These are phyloP conservation scores for Chalaropsis thielavioides DNA, from an alignment of 2,329 filamentous ascomycete species.

Conservation along the genomic window DNA sequence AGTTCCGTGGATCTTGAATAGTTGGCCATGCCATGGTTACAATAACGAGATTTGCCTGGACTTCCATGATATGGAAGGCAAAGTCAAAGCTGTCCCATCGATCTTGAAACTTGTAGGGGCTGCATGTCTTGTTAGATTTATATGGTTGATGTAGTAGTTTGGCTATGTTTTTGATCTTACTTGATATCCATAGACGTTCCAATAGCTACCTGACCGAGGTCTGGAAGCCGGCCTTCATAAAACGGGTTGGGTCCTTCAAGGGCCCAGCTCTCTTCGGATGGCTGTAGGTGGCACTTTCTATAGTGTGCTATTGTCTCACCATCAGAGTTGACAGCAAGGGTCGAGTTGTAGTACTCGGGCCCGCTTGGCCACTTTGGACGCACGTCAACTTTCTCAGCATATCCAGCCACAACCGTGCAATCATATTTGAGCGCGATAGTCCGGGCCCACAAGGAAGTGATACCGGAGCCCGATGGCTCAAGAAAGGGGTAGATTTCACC, in stretches of 20 bases:
- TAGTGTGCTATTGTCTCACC: slow-evolving; percentile 40
- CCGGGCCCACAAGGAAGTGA: slow-evolving; percentile 50
- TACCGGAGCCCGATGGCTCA: slow-evolving; percentile 45
- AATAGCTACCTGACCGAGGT: slow-evolving; percentile 34
- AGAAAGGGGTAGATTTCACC: slow-evolving; percentile 48
- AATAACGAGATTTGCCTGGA: slow-evolving; percentile 46
- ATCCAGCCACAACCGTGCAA: slow-evolving; percentile 51
- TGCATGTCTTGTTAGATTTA: slow-evolving; percentile 18
- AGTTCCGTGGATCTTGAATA: slow-evolving; percentile 32
- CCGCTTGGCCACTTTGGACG: slow-evolving; percentile 1
- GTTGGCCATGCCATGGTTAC: slow-evolving; percentile 70
- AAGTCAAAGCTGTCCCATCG: slow-evolving; percentile 20
- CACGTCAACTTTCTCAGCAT: slow-evolving; percentile 41
- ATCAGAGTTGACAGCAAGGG: slow-evolving; percentile 34
- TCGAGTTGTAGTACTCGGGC: slow-evolving; percentile 31
- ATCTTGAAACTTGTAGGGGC: slow-evolving; percentile 18
- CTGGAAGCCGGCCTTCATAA: slow-evolving; percentile 28
- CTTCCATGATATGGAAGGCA: slow-evolving; percentile 42
- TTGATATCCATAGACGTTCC: slow-evolving; percentile 47
- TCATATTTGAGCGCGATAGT: slow-evolving; percentile 43
- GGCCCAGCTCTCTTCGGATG: slow-evolving; percentile 49
- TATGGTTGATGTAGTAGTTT: slow-evolving; percentile 35
- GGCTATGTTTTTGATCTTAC: slow-evolving; percentile 31
- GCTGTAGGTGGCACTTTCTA: slow-evolving; percentile 41
- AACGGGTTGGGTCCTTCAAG: slow-evolving; percentile 38